Evolutionary conservation across 1,284 basidiomycete genomes (phyloP).

Genomic region (Sutorius eximius): DNA sequence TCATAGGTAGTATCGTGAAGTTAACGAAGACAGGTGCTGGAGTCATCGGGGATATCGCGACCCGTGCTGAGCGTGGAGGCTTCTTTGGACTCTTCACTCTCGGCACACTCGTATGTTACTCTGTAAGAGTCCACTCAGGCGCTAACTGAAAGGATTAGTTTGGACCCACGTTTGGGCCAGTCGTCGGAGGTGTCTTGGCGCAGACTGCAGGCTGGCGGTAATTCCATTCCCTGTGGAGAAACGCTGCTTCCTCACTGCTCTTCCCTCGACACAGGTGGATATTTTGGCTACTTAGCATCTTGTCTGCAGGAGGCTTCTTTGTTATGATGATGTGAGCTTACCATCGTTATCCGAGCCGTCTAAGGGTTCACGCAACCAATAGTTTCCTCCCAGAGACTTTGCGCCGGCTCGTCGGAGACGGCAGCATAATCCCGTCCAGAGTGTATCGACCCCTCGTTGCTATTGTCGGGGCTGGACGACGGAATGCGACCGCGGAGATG

Average conservation of each 20-base stretch:
- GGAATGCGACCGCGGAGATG: slow-evolving; percentile 22
- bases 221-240: slow-evolving; percentile 8
- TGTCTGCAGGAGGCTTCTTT: slow-evolving; percentile 53
- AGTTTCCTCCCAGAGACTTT: slow-evolving; percentile 67
- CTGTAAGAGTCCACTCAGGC: not conserved
- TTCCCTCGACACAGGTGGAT: slow-evolving; percentile 50
- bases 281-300: slow-evolving; percentile 78
- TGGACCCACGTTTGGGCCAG: slow-evolving; percentile 52
- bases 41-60: slow-evolving; percentile 58
- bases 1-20: not conserved
- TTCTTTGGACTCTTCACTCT: slow-evolving; percentile 50
- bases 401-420: slow-evolving; percentile 55
- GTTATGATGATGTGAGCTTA: slow-evolving; percentile 53
- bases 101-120: slow-evolving; percentile 41
- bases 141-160: slow-evolving; percentile 33
- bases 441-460: slow-evolving; percentile 57
- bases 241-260: not conserved
- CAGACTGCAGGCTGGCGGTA: slow-evolving; percentile 68
- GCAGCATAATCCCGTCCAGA: slow-evolving; percentile 48
- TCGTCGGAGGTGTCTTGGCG: slow-evolving; percentile 60
- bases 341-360: not conserved
- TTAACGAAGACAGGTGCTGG: slow-evolving; percentile 45
- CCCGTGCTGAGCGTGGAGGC: slow-evolving; percentile 51
- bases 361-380: not conserved
- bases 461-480: slow-evolving; percentile 45